These are phyloP conservation scores for Boletus reticulatus DNA, from an alignment of 768 basidiomycete species.

Conservation along the genomic window DNA sequence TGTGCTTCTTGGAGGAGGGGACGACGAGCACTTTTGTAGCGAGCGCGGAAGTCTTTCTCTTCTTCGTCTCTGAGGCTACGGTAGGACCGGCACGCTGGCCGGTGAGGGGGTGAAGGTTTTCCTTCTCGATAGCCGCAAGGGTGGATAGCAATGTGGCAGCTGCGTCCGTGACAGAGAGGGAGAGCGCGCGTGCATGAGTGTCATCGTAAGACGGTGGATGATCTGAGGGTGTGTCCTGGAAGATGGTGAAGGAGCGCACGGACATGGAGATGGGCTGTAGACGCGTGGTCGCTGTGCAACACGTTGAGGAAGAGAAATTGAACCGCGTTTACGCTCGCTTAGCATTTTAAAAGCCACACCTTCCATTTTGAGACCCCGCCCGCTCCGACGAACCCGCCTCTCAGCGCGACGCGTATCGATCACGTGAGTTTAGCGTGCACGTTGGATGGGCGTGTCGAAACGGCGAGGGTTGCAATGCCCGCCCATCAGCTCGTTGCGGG, in stretches of 20 bases:
- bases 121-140: slow-evolving; percentile 58
- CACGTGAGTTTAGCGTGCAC: slow-evolving; percentile 20
- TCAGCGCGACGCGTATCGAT: slow-evolving; percentile 26
- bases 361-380: slow-evolving; percentile 33
- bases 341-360: slow-evolving; percentile 25
- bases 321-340: slow-evolving; percentile 26
- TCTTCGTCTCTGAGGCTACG: slow-evolving; percentile 44
- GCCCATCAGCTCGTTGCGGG: not conserved
- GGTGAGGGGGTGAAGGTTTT: slow-evolving; percentile 75
- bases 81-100: slow-evolving; percentile 54
- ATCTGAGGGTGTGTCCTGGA: slow-evolving; percentile 52
- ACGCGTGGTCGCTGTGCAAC: slow-evolving; percentile 30
- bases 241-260: slow-evolving; percentile 59
- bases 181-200: slow-evolving; percentile 21
- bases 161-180: slow-evolving; percentile 19
- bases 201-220: slow-evolving; percentile 30
- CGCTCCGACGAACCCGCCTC: slow-evolving; percentile 28
- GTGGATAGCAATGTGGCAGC: slow-evolving; percentile 36
- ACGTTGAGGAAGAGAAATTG: slow-evolving; percentile 29
- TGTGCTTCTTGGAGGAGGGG: slow-evolving; percentile 40
- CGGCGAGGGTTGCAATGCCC: not conserved
- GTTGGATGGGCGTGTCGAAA: no score
- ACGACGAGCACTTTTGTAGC: slow-evolving; percentile 47
- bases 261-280: slow-evolving; percentile 40
- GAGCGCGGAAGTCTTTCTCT: slow-evolving; percentile 62